Evolutionary conservation across 2,329 filamentous ascomycete genomes (phyloP), one percentile per base, ranked within the genome.

Genomic region (Xylaria sp.): DNA sequence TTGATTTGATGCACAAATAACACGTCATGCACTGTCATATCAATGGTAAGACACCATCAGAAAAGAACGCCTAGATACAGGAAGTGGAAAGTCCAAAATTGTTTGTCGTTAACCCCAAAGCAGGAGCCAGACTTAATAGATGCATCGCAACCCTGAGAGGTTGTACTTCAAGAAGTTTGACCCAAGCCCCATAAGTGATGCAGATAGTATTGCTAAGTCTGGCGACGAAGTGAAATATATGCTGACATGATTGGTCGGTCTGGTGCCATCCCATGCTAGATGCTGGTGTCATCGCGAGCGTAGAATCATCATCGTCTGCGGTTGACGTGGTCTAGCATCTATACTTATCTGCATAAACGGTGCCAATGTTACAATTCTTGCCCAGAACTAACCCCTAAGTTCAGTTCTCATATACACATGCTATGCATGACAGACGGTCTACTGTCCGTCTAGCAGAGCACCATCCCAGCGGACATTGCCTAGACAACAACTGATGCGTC

Each of bases 401-500:
- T 58, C 63, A 60, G 27, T 61, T 65, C 32, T 65, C 60, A 32
- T 72, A 72, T 71, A 70, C 70, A 68, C 54, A 69, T 58, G 65
- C 55, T 63, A 73, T 71, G 71, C 71, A 48, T 67, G 60, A 55
- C 42, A 65, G 65, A 53, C 57, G 60, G 53, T 42, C 54, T 47
- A 53, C 58, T 58, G 47, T 42, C 63, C 67, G 61, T 51, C 68
- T 42, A 67, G 66, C 63, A 57, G 63, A 61, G 59, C 50, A 63
- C 65, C 32, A 64, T 32, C 42, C 55, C 51, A 57, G 51, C 58
- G 64, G 29, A 51, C 16, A 27, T 37, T 29, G 47, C 18, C n/a
- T 76, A 76, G 25, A 68, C 72, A 18, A 60, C 63, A 55, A 81
- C 74, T 21, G 73, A 71, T 51, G 76, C 60, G 69, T 81, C 72